Evolutionary conservation across 306 rosid species (phyloP), one percentile per base, ranked within the genome.

Genomic region (Vicia sativa): DNA sequence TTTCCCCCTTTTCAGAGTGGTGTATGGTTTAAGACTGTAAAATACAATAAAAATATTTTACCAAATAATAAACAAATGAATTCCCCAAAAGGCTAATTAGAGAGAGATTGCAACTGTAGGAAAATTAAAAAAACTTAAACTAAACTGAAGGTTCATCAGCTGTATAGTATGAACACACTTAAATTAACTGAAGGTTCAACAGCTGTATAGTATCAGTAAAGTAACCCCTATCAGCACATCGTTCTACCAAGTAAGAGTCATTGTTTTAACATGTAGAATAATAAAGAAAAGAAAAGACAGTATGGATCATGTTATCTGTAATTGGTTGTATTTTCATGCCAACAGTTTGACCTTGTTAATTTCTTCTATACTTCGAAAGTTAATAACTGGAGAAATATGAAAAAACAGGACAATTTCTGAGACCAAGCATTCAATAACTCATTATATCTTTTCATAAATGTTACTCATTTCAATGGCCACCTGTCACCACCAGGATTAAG

Each of bases 401-500:
- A 44, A 45, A 70, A 65, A 60, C 34, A 38, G 43, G 53, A 41
- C 13, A 29, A 28, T 13, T 67, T 53, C n/a, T 26, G 8, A 69
- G 46, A 54, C 18, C 64, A 43, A 28, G 75, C 39, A 46, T 28
- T 67, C 54, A 28, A 31, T 50, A 44, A 14, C 71, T 29, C 70
- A 18, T 53, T 23, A 57, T 58, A 23, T 18, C 58, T 53, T 25
- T 1, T 62, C 43, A 54, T 73, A 50, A 68, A 10, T 65, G 44
- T 67, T 41, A 34, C 74, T 48, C 73, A 53, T 72, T 54, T 45
- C 70, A 37, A 52, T 62, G 38, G 25, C 63, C 26, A 38, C 31
- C 43, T 37, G 38, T 55, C 57, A 21, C 4, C 62, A 63, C 16
- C 15, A 15, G 58, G 68, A 35, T 53, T 67, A 25, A 42, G 34